Percentiles rank a stretch among this genome's conserved stretches.
These are phyloP conservation scores for Prosopis cineraria DNA, from an alignment of 306 rosid genomes.

Conservation along the genomic window DNA sequence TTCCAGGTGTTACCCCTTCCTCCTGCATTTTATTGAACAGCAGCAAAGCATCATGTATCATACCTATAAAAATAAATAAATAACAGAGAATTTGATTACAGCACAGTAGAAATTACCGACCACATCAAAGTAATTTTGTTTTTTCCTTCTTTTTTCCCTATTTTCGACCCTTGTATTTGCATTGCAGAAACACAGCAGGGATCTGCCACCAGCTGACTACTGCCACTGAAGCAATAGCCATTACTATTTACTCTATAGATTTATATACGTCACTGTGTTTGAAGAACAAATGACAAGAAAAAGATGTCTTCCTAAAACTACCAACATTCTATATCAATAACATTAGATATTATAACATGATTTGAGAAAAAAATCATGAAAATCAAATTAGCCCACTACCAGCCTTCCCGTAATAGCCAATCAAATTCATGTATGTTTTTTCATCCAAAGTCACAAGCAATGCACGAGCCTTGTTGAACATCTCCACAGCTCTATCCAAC, in stretches of 20 bases:
- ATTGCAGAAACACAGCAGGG: not conserved
- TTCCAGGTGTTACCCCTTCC: slow-evolving; percentile 78
- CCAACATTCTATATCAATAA: not conserved
- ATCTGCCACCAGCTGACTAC: not conserved
- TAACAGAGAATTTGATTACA: not conserved
- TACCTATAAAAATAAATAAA: slow-evolving; percentile 5
- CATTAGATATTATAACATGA: not conserved
- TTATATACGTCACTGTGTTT: not conserved
- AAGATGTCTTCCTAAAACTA: not conserved
- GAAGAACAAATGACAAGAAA: not conserved
- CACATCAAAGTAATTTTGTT: not conserved
- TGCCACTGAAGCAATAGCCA: not conserved
- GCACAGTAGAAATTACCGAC: not conserved
- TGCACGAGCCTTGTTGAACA: slow-evolving; percentile 66
- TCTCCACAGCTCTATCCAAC: slow-evolving; percentile 76
- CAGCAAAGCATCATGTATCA: slow-evolving; percentile 38
- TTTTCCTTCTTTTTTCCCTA: not conserved
- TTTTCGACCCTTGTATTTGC: not conserved
- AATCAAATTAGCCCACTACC: slow-evolving; percentile 50
- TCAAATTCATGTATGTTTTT: slow-evolving; percentile 76
- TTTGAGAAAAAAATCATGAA: not conserved
- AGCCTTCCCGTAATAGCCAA: slow-evolving; percentile 86
- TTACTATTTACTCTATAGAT: not conserved
- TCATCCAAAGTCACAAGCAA: slow-evolving; percentile 63
- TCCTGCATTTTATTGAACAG: slow-evolving; percentile 78